phyloP scores from a whole-genome alignment of 2,329 filamentous ascomycete species.

The Pleurostoma richardsiae region DNA sequence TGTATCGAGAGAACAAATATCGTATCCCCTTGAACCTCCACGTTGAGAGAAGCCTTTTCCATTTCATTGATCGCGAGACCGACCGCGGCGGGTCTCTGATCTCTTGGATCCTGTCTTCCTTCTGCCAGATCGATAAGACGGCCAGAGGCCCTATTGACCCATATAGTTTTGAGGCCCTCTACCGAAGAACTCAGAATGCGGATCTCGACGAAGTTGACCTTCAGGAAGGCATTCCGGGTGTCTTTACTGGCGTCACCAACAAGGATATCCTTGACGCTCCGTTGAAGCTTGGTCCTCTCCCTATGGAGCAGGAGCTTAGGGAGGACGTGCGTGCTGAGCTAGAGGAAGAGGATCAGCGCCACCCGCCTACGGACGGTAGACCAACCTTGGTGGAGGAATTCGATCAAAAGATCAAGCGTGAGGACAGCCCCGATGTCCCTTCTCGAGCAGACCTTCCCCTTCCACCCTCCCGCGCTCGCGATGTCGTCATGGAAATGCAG shows the following conservation, averaged over 20 bases:
- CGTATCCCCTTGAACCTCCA: conserved; percentile 83
- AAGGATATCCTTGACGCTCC: conserved; percentile 51
- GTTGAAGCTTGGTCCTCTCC: conserved; percentile 74
- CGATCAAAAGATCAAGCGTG: conserved; percentile 81
- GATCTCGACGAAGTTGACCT: conserved; percentile 60
- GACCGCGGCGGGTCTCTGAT: conserved; percentile 77
- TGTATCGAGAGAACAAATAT: conserved; percentile 85
- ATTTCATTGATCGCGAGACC: conserved; percentile 83
- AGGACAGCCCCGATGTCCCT: conserved; percentile 81
- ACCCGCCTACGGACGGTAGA: conserved; percentile 66
- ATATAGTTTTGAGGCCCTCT: conserved; percentile 57
- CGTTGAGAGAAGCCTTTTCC: conserved; percentile 75
- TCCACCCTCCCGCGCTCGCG: conserved; percentile 80
- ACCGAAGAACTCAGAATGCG: conserved; percentile 50
- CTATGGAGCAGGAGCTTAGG: conserved; percentile 76
- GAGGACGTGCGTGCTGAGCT: conserved; percentile 84
- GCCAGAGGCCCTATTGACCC: conserved; percentile 59
- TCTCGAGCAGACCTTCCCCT: conserved; percentile 75
- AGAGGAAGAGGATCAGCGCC: conserved; percentile 74
- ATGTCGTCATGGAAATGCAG: conserved; percentile 91
- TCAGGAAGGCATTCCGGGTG: conserved; percentile 59
- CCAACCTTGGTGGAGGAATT: conserved; percentile 80
- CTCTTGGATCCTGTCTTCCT: conserved; percentile 62
- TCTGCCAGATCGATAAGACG: conserved; percentile 54
- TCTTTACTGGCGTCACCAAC: conserved; percentile 57